These are phyloP conservation scores for Cryomyces minteri DNA, from an alignment of 495 filamentous ascomycete genomes.

Conservation along the genomic window DNA sequence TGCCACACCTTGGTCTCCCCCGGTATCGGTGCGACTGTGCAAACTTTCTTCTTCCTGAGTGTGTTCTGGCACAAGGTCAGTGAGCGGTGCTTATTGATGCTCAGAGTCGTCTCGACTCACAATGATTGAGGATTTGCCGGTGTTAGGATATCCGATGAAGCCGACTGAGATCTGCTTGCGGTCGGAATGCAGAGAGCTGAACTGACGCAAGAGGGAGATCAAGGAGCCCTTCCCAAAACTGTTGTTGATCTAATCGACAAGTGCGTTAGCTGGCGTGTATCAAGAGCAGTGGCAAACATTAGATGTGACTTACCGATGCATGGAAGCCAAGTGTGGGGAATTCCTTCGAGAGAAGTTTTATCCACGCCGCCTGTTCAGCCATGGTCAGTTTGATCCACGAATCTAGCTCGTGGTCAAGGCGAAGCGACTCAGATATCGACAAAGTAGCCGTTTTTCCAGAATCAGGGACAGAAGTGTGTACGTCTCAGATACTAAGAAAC, in stretches of 20 bases:
- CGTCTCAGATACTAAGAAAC: conserved; percentile 69
- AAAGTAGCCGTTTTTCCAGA: too few species aligned
- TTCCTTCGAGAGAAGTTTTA: conserved; percentile 60
- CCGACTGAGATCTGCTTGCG: conserved; percentile 51
- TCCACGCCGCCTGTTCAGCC: conserved; percentile 58
- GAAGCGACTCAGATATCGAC: too few species aligned
- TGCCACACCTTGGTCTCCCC: conserved; percentile 97
- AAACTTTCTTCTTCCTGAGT: conserved; percentile 69
- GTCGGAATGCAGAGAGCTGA: conserved; percentile 74
- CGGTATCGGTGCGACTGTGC: conserved; percentile 87
- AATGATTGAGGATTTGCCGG: conserved; percentile 23
- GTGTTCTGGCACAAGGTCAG: conserved; percentile 10
- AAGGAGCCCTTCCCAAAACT: conserved; percentile 31
- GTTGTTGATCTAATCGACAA: conserved; percentile 45
- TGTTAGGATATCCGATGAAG: conserved; percentile 26
- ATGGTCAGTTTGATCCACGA: background rate
- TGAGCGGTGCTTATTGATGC: too few species aligned
- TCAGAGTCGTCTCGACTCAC: too few species aligned
- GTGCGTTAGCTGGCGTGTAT: too few species aligned
- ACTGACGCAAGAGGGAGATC: conserved; percentile 44
- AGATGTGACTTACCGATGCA: conserved; percentile 26
- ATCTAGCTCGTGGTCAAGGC: too few species aligned
- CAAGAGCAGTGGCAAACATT: too few species aligned
- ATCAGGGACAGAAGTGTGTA: too few species aligned
- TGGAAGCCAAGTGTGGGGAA: conserved; percentile 90